Evolutionary conservation across 441 rosid species (phyloP).

Genomic region (Populus tomentosa): DNA sequence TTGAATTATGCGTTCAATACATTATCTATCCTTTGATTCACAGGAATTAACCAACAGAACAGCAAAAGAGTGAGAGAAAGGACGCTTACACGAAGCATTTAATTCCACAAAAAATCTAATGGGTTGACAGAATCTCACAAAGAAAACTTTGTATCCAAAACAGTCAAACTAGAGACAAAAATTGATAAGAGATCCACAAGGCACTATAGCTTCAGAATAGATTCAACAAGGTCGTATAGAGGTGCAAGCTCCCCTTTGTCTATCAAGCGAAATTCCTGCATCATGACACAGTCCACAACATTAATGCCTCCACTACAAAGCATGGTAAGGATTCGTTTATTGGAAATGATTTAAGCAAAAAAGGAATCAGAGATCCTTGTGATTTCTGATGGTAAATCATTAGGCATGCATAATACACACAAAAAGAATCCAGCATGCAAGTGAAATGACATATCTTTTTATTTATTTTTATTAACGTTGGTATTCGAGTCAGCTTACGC

Average conservation of each 20-base stretch:
- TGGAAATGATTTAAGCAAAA: not conserved
- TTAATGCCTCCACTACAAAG: not conserved
- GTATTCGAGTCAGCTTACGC: too few species aligned
- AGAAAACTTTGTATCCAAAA: not conserved
- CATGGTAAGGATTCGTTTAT: not conserved
- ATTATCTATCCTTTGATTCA: too few species aligned
- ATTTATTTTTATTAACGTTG: too few species aligned
- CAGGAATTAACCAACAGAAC: too few species aligned
- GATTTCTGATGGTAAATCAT: not conserved
- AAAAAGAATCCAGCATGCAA: not conserved
- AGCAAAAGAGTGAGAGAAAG: too few species aligned
- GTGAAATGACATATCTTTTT: not conserved
- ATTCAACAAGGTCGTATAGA: constrained; percentile 81
- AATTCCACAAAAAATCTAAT: too few species aligned
- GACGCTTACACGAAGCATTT: too few species aligned
- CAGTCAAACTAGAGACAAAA: not conserved
- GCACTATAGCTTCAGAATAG: constrained; percentile 50
- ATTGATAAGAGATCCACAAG: not conserved
- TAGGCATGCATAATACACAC: not conserved
- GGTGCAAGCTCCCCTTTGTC: constrained; percentile 97
- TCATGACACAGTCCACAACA: not conserved
- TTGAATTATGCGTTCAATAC: too few species aligned
- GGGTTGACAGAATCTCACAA: too few species aligned
- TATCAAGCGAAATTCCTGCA: constrained; percentile 84
- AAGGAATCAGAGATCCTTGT: not conserved